Conservation (phyloP, 306 rosid species). For the Lagenaria siceraria region DNA sequence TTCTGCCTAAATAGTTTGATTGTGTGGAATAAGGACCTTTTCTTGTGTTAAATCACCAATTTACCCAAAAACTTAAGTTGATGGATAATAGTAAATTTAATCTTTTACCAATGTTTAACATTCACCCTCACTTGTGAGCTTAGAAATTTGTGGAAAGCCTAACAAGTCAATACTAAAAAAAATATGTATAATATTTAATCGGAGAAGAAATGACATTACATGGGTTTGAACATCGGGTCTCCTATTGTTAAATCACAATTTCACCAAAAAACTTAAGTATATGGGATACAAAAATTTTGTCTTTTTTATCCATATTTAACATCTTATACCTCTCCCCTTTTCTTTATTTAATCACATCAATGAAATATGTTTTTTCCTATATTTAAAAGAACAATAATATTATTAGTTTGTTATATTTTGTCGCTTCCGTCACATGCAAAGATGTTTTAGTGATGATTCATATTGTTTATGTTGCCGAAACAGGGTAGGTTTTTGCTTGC, state of each 20-base stretch:
- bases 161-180: neutral
- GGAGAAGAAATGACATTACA: neutral
- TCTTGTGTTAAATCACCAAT: neutral
- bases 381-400: neutral
- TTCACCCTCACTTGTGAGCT: neutral
- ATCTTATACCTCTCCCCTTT: neutral
- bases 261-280: neutral
- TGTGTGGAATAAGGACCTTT: neutral
- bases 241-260: neutral
- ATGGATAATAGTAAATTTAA: neutral
- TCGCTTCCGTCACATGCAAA: neutral
- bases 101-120: neutral
- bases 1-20: neutral
- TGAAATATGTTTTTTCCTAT: neutral
- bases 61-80: neutral
- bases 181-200: neutral
- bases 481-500: conserved; percentile 99
- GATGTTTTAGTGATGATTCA: conserved; percentile 11
- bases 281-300: neutral
- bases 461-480: conserved; percentile 10
- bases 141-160: neutral
- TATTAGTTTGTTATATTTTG: neutral
- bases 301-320: neutral
- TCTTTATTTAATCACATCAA: neutral
- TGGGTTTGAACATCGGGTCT: neutral